Base-by-base conservation (phyloP, 1,139 yeast species). In the Scheffersomyces parashehatae region DNA sequence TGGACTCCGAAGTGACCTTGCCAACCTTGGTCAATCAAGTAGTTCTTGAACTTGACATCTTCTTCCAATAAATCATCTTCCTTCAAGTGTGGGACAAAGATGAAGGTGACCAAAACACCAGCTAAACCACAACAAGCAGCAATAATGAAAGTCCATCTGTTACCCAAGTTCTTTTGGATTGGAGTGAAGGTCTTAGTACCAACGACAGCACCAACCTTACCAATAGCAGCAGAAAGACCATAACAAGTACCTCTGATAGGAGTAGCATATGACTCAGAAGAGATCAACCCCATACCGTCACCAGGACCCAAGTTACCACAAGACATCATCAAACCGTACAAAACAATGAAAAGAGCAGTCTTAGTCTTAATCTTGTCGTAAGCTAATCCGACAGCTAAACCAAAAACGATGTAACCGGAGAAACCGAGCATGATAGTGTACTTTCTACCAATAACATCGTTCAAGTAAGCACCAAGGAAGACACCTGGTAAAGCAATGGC, bases 301-400 rank as follows among this genome's bases (percentile, higher is more conserved):
- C 93, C 93, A 3, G 93, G 93, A 3, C 95, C 93, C 53, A 84
- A 68, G 62, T 85, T 85, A 54, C 90, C 90, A 49, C 69, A 59
- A 3, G 78, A 73, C 65, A 73, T 74, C 77, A 82, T 77, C 28
- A 81, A 60, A 28, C 85, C 86, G 57, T 81, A 82, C 55, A 82
- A 77, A 40, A 82, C 62, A 41, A 82, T 75, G 59, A 82, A 82
- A 26, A 80, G 61, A 5, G 81, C 77, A n/a, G 75, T 66, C 47
- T 78, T 79, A 39, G 75, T 70, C 36, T 60, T 60, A 46, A 81
- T 56, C 56, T 75, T 67, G 14, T 70, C 72, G 55, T 70, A 82
- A 2, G 82, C 76, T 50, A 77, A 72, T 29, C 86, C 86, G 35
- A 81, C 79, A 46, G 79, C 70, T 36, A 82, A 68, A 24, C 86